Evolutionary conservation across 192 early-diverging fungal genomes (phyloP).

Genomic region (Geranomyces michiganensis): DNA sequence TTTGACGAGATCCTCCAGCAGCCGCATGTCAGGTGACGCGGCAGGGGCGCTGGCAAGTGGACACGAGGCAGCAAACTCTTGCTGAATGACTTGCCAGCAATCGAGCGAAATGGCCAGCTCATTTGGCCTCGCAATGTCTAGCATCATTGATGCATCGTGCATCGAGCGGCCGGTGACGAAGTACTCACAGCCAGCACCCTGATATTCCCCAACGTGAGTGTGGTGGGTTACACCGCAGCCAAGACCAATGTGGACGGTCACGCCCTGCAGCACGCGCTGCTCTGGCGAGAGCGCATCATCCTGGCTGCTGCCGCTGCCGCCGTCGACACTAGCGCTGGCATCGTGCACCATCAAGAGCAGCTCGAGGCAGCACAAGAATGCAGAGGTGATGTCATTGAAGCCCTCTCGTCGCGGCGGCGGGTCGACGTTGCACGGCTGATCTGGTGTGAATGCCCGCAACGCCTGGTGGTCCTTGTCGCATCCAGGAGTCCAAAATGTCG

Average conservation of each 20-base stretch:
- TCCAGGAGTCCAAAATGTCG: no score
- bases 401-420: not conserved
- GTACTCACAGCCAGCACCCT: slow-evolving; percentile 1
- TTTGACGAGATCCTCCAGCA: slow-evolving; percentile 9
- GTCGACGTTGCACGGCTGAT: not conserved
- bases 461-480: no score
- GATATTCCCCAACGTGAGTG: not conserved
- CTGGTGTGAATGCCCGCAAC: no score
- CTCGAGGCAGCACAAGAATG: slow-evolving; percentile 19
- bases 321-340: no score
- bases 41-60: slow-evolving; percentile 10
- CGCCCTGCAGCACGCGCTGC: slow-evolving; percentile 18
- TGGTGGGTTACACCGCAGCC: slow-evolving; percentile 12
- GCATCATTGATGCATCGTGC: not conserved
- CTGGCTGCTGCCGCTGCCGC: no score
- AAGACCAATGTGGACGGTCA: slow-evolving; percentile 7
- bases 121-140: slow-evolving; percentile 7
- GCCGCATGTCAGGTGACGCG: no score
- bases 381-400: slow-evolving; percentile 8
- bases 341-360: slow-evolving; percentile 5
- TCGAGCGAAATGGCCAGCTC: slow-evolving; percentile 16
- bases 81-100: slow-evolving; percentile 8
- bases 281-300: slow-evolving; percentile 18
- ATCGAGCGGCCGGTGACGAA: not conserved
- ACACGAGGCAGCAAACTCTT: slow-evolving; percentile 1